Evolutionary conservation across 305 asterid genomes (phyloP).

Genomic region (Solanum hybrid): DNA sequence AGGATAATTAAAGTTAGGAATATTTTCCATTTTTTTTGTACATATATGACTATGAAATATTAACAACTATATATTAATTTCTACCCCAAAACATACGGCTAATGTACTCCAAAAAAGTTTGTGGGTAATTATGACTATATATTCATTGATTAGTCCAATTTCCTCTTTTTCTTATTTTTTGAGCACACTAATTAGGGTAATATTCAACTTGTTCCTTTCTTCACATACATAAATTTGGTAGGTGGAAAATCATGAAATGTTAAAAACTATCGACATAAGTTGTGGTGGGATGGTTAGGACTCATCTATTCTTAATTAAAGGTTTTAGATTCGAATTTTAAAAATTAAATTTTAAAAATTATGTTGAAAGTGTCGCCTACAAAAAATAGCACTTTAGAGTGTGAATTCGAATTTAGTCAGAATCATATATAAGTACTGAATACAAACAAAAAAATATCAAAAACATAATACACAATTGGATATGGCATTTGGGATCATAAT

Average conservation of each 20-base stretch:
- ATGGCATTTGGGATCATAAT: neutral
- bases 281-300: neutral
- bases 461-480: neutral
- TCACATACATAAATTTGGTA: neutral
- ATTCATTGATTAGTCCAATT: neutral
- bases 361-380: neutral
- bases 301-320: rapidly evolving
- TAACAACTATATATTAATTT: neutral
- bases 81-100: neutral
- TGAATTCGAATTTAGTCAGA: neutral
- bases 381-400: rapidly evolving
- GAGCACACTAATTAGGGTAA: neutral
- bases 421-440: neutral
- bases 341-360: neutral
- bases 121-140: neutral
- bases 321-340: rapidly evolving
- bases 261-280: neutral
- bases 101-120: neutral
- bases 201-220: neutral
- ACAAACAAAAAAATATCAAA: neutral
- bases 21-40: neutral
- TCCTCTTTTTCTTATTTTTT: neutral
- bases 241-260: neutral
- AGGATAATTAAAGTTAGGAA: neutral
- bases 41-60: neutral